Evolutionary conservation across 108 stramenopile genomes (phyloP).

Genomic region (Chaetoceros tenuissimus): DNA sequence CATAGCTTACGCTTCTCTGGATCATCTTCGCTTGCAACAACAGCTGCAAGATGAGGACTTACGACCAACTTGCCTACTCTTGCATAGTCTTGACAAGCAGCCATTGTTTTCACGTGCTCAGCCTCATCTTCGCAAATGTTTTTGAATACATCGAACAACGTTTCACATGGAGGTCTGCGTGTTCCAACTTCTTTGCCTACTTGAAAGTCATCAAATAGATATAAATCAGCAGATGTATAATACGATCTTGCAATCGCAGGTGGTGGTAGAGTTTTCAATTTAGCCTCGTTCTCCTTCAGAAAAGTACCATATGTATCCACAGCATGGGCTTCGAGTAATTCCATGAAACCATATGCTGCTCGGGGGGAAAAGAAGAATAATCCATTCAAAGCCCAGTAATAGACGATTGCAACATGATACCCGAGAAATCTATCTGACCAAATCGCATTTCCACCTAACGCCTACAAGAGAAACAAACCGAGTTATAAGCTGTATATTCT

Average conservation of each 20-base stretch:
- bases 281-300: slow-evolving; percentile 43
- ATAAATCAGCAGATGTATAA: slow-evolving; percentile 60
- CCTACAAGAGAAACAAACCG: slow-evolving; percentile 10
- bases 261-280: slow-evolving; percentile 46
- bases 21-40: too few species aligned
- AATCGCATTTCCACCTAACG: slow-evolving; percentile 74
- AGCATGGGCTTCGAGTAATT: slow-evolving; percentile 83
- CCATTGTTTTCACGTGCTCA: slow-evolving; percentile 64
- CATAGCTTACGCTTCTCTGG: slow-evolving; percentile 1
- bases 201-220: slow-evolving; percentile 20
- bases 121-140: slow-evolving; percentile 82
- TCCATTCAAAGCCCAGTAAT: slow-evolving; percentile 79
- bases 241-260: slow-evolving; percentile 63
- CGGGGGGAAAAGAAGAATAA: slow-evolving; percentile 62
- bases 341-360: slow-evolving; percentile 72
- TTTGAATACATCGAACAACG: slow-evolving; percentile 76
- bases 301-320: slow-evolving; percentile 75
- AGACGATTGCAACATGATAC: slow-evolving; percentile 85
- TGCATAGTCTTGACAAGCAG: slow-evolving; percentile 14
- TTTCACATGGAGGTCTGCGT: slow-evolving; percentile 54
- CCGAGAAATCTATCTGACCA: slow-evolving; percentile 77
- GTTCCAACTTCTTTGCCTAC: not conserved
- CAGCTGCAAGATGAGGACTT: not conserved
- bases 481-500: too few species aligned
- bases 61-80: slow-evolving; percentile 1